These are phyloP conservation scores for Pleurotus pulmonarius DNA, from an alignment of 768 basidiomycete genomes.

Conservation along the genomic window DNA sequence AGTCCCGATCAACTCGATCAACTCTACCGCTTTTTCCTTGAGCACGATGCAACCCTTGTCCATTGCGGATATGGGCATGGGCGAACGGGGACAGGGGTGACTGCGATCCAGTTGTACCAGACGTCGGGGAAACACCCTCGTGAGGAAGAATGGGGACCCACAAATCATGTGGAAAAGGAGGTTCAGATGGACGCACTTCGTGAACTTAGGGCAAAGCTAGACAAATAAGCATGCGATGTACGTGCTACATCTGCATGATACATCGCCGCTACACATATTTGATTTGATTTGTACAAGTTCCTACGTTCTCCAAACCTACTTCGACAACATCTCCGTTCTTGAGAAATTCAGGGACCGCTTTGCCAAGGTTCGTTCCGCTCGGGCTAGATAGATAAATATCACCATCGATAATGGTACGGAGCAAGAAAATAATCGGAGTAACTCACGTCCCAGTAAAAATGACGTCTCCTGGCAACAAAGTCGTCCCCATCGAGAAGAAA, in stretches of 20 bases:
- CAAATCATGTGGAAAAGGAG: background rate
- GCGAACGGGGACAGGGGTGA: conserved; percentile 12
- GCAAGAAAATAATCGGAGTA: background rate
- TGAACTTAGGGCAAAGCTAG: background rate
- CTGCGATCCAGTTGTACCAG: conserved; percentile 8
- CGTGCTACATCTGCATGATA: no score
- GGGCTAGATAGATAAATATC: conserved; percentile 19
- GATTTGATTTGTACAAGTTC: conserved; percentile 33
- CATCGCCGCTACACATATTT: conserved; percentile 19
- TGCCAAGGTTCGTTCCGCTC: conserved; percentile 29
- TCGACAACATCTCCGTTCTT: conserved; percentile 35
- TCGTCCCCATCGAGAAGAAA: conserved; percentile 37
- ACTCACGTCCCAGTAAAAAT: conserved; percentile 41
- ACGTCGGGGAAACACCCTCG: background rate
- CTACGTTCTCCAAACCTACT: conserved; percentile 33
- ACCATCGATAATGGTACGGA: background rate
- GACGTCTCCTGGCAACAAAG: conserved; percentile 36
- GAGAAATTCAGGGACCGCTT: conserved; percentile 29
- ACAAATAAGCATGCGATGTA: background rate
- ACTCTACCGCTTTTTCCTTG: conserved; percentile 12
- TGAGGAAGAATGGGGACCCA: background rate
- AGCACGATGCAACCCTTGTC: conserved; percentile 16
- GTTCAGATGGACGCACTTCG: background rate
- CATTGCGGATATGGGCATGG: conserved; percentile 13
- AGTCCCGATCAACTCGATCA: conserved; percentile 13